These are phyloP conservation scores for Kwoniella mangroviensis DNA, from an alignment of 768 basidiomycete genomes.

Conservation along the genomic window DNA sequence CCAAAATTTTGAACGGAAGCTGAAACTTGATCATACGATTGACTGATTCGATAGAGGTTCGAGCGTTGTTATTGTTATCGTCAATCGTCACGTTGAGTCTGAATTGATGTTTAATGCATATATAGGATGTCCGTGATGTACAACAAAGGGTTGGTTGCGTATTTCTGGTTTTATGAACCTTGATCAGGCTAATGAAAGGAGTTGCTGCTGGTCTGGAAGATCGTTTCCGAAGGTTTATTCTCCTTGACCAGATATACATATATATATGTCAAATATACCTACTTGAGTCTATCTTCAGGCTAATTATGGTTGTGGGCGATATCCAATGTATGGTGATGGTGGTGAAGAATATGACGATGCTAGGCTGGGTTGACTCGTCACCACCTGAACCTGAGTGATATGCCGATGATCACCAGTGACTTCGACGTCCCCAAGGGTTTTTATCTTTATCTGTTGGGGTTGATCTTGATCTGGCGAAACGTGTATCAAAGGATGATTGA, in stretches of 20 bases:
- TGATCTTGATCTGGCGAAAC: background rate
- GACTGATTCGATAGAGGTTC: background rate
- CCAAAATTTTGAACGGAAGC: background rate
- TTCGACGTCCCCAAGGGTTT: background rate
- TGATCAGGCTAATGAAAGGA: slow-evolving; percentile 12
- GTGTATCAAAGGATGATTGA: slow-evolving; percentile 7
- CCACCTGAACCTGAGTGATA: background rate
- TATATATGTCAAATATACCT: background rate
- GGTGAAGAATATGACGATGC: background rate
- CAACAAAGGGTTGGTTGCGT: background rate
- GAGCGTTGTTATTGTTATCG: background rate
- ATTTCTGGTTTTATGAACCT: background rate
- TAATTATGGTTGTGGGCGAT: background rate
- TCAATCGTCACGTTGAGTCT: background rate
- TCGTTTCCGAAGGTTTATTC: background rate
- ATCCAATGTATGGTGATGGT: background rate
- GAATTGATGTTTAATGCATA: background rate
- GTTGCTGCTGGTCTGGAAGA: background rate
- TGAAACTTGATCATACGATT: slow-evolving; percentile 2
- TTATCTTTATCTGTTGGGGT: slow-evolving; percentile 5
- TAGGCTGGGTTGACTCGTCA: background rate
- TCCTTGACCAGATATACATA: background rate
- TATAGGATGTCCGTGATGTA: background rate
- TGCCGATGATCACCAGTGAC: slow-evolving; percentile 2
- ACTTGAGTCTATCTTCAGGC: background rate